Evolutionary conservation across 2,329 filamentous ascomycete genomes (phyloP), one percentile per base, ranked within the genome.

Genomic region (Chaetomium globosum): DNA sequence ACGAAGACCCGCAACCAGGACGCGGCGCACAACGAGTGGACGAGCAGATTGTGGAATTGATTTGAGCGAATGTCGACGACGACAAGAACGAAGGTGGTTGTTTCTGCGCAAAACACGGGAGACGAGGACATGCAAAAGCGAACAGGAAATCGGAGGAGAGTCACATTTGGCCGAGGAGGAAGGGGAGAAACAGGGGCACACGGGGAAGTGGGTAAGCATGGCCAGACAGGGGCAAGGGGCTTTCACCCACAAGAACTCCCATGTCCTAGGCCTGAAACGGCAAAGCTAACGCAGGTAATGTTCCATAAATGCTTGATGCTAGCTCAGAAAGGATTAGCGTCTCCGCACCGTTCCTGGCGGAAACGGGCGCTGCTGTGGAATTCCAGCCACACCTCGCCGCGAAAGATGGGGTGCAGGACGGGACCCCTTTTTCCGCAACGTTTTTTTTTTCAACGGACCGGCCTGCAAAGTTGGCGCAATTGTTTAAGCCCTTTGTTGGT

Each of bases 381-480:
- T 63, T 63, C 57, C 60, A 63, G 56, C 62, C 63, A 60, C 57
- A 59, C 30, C 46, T 59, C 39, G 62, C 51, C 28, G 64, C 39
- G 54, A 65, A 62, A 64, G 52, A 67, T 63, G 67, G 67, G 69
- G 65, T 67, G 52, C 67, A 65, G 57, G 49, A 53, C 9, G 23
- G n/a, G n/a, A 64, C 59, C 63, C 67, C 65, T 58, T 69, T 71
- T 71, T 69, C 66, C 63, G 67, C 63, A 66, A 64, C 48, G n/a
- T 51, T 65, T 65, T 21, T 13, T 13, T 39, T n/a, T n/a, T 8
- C 26, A 48, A 53, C 23, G 33, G 33, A 59, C 21, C 56, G 56
- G 62, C 33, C 57, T 64, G 55, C 54, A 30, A 39, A 36, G 31
- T 53, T 39, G 26, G 21, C 30, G 19, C 21, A 51, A 23, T n/a